phyloP scores from a whole-genome alignment of 2,329 filamentous ascomycete species.

The Colletotrichum sp. region DNA sequence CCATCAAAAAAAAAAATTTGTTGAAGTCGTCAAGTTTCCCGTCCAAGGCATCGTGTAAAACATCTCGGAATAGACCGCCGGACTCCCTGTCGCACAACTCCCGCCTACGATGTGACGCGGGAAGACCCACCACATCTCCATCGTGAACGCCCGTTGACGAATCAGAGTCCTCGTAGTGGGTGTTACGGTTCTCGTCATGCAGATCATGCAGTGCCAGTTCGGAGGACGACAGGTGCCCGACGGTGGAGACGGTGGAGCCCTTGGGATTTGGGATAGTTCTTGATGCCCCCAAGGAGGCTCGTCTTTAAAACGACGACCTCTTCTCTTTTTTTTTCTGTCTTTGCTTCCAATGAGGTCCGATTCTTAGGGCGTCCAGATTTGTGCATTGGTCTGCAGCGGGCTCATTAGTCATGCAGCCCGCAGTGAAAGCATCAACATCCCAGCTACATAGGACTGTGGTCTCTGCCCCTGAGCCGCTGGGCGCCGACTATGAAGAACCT shows the following conservation, averaged over 20 bases:
- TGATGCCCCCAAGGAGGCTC: background rate
- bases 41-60: background rate
- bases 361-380: background rate
- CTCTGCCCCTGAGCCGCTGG: background rate
- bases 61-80: background rate
- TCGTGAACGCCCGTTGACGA: background rate
- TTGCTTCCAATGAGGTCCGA: background rate
- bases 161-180: background rate
- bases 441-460: accelerated
- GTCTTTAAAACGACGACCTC: background rate
- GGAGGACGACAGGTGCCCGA: background rate
- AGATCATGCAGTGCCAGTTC: constrained; percentile 1
- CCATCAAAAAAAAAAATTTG: background rate
- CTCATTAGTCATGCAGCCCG: background rate
- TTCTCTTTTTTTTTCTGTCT: background rate
- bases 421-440: background rate
- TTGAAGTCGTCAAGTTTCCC: background rate
- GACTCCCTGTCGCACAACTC: background rate
- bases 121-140: background rate
- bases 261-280: background rate
- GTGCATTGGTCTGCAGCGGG: accelerated
- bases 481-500: background rate
- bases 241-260: background rate
- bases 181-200: background rate
- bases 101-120: background rate